Base-by-base conservation (phyloP, 1,284 basidiomycete species). In the Austroboletus niveus region DNA sequence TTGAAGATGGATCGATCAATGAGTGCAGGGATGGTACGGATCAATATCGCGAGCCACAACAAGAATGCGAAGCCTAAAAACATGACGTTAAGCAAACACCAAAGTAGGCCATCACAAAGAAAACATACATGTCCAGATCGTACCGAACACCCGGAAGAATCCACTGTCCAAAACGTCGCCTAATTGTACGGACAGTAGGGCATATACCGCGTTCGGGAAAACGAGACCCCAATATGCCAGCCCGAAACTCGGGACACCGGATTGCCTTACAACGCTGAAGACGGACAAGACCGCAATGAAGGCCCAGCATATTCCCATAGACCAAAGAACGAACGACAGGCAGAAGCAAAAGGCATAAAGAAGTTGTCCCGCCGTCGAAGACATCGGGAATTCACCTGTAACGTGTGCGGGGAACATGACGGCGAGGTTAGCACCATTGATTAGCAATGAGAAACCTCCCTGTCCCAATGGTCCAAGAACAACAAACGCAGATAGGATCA, bases 361-460 rank as follows among this genome's bases (percentile, higher is more conserved):
- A 51, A 71, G 68, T 46, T 73, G 67, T 36, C 73, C 75, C 5
- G 66, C 62, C 2, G 63, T 57, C n/a, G 49, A 46, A 31, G 57
- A 60, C 52, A 69, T 60, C 5, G 68, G 65, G 63, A 72, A 68
- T 55, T 59, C 55, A 35, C 66, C 55, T 36, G 63, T 51, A 46
- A 64, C 48, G 17, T 72, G 61, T 44, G 69, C 54, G 4, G 77
- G 77, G 4, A 80, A 65, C 12, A 80, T 60, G 31, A 68, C 52
- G 1, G 71, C 70, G 14, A 78, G 66, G 49, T 74, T 69, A 35
- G 71, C 66, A 29, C 80, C 79, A 45, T 85, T 72, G 3, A 78
- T 58, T 8, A 86, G 68, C 35, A 85, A 66, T 0, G 79, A 80
- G 63, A 78, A 87, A 1, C 76, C 76, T 15, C 80, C 81, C 55